Evolutionary conservation across 306 rosid genomes (phyloP).

Genomic region (Betula pendula): DNA sequence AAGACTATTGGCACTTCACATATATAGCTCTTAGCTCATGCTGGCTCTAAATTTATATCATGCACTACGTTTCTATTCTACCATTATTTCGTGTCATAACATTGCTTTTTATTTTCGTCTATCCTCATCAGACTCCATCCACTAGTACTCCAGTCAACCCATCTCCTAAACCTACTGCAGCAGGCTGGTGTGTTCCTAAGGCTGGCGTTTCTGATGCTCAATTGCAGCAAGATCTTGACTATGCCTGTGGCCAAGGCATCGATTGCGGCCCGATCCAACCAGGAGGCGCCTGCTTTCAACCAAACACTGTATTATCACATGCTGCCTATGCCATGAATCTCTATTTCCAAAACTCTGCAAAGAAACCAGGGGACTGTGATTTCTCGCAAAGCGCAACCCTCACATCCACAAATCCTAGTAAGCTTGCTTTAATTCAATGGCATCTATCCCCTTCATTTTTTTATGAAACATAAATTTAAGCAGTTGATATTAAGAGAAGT

Average conservation of each 20-base stretch:
- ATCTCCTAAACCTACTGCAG: slow-evolving; percentile 37
- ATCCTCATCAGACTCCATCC: slow-evolving; percentile 15
- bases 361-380: slow-evolving; percentile 75
- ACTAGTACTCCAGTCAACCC: slow-evolving; percentile 47
- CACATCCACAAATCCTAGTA: slow-evolving; percentile 86
- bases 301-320: slow-evolving; percentile 65
- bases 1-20: too few species aligned
- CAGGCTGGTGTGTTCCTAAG: slow-evolving; percentile 79
- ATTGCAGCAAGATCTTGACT: slow-evolving; percentile 74
- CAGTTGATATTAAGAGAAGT: not conserved
- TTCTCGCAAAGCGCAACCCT: slow-evolving; percentile 81
- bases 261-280: slow-evolving; percentile 72
- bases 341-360: slow-evolving; percentile 62
- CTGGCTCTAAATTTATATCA: too few species aligned
- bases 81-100: too few species aligned
- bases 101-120: not conserved
- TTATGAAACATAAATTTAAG: not conserved
- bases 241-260: slow-evolving; percentile 58
- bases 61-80: too few species aligned
- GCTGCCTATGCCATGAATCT: slow-evolving; percentile 92
- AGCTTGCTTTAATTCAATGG: slow-evolving; percentile 25
- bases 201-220: slow-evolving; percentile 54
- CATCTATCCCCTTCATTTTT: not conserved
- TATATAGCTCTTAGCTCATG: too few species aligned
- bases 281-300: slow-evolving; percentile 85